phyloP scores from a whole-genome alignment of 2,329 filamentous ascomycete species.

The Clonostachys rosea region DNA sequence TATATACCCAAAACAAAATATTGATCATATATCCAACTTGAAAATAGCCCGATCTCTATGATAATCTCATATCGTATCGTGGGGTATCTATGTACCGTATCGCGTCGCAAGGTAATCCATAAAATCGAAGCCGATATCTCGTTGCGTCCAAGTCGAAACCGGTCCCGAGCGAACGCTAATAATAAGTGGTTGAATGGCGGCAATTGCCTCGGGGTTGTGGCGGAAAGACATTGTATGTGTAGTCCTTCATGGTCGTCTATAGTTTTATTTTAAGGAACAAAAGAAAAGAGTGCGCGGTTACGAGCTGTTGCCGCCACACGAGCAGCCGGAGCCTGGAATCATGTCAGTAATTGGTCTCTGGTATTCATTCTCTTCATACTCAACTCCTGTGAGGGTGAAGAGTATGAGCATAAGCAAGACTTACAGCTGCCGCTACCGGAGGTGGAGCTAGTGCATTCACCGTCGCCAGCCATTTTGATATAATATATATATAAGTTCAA shows the following conservation, averaged over 20 bases:
- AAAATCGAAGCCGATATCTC: background rate
- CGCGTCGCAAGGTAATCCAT: background rate
- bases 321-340: slow-evolving; percentile 1
- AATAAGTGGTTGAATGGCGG: background rate
- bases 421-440: slow-evolving; percentile 28
- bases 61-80: no score
- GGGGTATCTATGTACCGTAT: background rate
- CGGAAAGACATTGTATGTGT: background rate
- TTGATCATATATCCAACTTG: background rate
- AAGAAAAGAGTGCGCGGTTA: slow-evolving; percentile 4
- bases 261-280: slow-evolving; percentile 1
- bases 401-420: background rate
- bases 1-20: background rate
- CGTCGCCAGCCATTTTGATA: slow-evolving; percentile 27
- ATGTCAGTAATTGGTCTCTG: background rate
- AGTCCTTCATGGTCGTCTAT: slow-evolving; percentile 1
- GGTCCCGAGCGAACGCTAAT: background rate
- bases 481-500: slow-evolving; percentile 6
- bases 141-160: no score
- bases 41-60: no score
- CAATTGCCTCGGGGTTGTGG: background rate
- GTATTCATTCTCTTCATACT: background rate
- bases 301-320: slow-evolving; percentile 1
- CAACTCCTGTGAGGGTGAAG: background rate
- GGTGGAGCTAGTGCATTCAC: slow-evolving; percentile 27